Evolutionary conservation across 2,329 filamentous ascomycete genomes (phyloP), one percentile per base, ranked within the genome.

Genomic region (Aaosphaeria pasadenensis): DNA sequence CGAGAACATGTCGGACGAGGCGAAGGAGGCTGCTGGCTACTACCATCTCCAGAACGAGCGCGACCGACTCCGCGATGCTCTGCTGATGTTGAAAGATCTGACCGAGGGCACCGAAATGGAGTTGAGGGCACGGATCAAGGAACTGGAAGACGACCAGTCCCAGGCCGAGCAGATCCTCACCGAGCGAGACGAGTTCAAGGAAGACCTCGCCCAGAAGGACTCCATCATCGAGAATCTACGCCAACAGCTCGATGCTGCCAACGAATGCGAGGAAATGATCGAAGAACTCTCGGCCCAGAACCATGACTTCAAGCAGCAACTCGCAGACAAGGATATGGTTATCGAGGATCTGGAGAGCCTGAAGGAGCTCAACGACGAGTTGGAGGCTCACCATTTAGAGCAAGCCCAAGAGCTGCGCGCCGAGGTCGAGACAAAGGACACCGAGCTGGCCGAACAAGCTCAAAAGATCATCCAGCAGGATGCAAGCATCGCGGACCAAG

Each of bases 381-480:
- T 99, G 4, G 91, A 96, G 67, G 82, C 89, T 59, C 96, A 96
- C 64, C 91, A 96, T 63, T 83, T 94, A 4, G 91, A 96, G 64
- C 89, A 91, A 33, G 89, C 95, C 67, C 95, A 92, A 69, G 91
- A 97, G 66, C 82, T 99, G 71, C 91, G 96, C 67, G 88, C 95
- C 59, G 91, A 96, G 60, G 82, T 97, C 47, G 91, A 96, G 65
- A 88, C 90, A 72, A 89, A 88, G 67, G 91, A 96, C 55, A 82
- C 80, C 46, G 75, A 96, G 51, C 88, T 96, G 54, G 79, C 83
- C n/a, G 92, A 97, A 64, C 88, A 95, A 62, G 79, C 80, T 32
- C 85, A 87, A 48, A 84, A 86, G 53, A 80, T 86, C 5, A 77
- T 78, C 4, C 84, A 91, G 62, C 90, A 95, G 66, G 89, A 95